These are phyloP conservation scores for Trifolium repens DNA, from an alignment of 306 rosid genomes.

Conservation along the genomic window DNA sequence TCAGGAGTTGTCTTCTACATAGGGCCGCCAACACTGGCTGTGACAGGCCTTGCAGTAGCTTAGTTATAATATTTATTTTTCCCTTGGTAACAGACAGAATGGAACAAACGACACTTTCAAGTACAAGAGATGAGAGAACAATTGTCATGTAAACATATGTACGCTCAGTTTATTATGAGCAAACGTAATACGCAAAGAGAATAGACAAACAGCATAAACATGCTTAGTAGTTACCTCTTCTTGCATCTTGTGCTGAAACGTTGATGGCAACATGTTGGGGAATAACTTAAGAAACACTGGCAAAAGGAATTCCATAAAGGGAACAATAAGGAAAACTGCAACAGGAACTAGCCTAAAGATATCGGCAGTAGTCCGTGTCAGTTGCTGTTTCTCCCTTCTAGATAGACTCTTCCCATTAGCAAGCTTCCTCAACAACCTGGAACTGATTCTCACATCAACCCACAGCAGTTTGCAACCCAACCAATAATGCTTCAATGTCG, in stretches of 20 bases:
- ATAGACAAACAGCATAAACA: constrained; percentile 29
- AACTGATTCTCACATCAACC: constrained; percentile 84
- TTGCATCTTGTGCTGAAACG: constrained; percentile 94
- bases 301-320: constrained; percentile 88
- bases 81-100: constrained; percentile 27
- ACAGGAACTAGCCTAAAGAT: constrained; percentile 92
- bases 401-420: constrained; percentile 92
- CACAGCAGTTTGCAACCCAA: constrained; percentile 84
- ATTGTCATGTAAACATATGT: constrained; percentile 3
- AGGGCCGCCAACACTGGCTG: constrained; percentile 3
- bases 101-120: constrained; percentile 4
- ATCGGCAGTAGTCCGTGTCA: constrained; percentile 88
- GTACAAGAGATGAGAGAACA: constrained; percentile 25
- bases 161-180: constrained; percentile 23
- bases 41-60: constrained; percentile 25
- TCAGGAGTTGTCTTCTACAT: constrained; percentile 28
- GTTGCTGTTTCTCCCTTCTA: constrained; percentile 91
- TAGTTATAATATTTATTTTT: constrained; percentile 20
- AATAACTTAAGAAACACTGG: constrained; percentile 86
- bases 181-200: constrained; percentile 25
- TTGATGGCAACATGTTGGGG: constrained; percentile 97
- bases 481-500: constrained; percentile 92
- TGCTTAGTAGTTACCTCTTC: constrained; percentile 66
- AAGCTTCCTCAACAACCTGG: constrained; percentile 82
- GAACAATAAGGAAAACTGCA: constrained; percentile 86